Percentiles rank a stretch among this genome's conserved stretches.
phyloP scores from a whole-genome alignment of 225 moss, liverwort and hornwort genomes.

The Antitrichia curtipendula region DNA sequence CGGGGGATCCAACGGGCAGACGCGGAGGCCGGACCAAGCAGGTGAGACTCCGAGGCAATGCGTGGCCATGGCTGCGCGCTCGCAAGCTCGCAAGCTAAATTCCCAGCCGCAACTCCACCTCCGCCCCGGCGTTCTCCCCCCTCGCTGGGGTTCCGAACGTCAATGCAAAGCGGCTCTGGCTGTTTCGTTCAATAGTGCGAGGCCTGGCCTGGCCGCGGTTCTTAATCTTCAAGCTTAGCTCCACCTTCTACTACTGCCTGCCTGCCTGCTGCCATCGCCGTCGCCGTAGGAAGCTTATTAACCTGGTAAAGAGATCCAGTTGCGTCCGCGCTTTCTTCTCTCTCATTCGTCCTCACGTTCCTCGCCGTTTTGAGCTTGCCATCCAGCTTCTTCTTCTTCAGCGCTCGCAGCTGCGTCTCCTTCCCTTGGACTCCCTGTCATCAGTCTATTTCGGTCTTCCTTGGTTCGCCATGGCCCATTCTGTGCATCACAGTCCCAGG shows the following conservation, averaged over 20 bases:
- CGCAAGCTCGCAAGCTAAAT: neutral
- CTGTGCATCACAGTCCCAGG: neutral
- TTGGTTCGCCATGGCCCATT: neutral
- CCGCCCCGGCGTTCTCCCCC: neutral
- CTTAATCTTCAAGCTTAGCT: neutral
- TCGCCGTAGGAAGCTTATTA: neutral
- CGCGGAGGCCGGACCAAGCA: slow-evolving; percentile 12
- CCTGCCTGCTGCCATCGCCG: neutral
- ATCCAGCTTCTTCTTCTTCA: neutral
- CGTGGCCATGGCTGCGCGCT: slow-evolving; percentile 14
- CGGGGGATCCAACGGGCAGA: neutral
- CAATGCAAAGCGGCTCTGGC: neutral
- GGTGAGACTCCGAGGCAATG: slow-evolving; percentile 8
- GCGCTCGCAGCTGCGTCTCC: neutral
- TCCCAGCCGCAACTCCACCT: neutral
- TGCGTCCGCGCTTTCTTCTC: neutral
- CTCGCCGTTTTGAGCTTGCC: neutral
- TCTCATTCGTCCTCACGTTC: neutral
- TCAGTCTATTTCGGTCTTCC: neutral
- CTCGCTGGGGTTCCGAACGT: neutral
- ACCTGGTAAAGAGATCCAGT: neutral
- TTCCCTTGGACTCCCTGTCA: neutral
- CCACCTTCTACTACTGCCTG: neutral
- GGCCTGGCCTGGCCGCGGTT: too few species aligned
- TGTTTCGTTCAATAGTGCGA: neutral